Conservation (phyloP, 2,329 filamentous ascomycete species). For the Aspergillus sp. region DNA sequence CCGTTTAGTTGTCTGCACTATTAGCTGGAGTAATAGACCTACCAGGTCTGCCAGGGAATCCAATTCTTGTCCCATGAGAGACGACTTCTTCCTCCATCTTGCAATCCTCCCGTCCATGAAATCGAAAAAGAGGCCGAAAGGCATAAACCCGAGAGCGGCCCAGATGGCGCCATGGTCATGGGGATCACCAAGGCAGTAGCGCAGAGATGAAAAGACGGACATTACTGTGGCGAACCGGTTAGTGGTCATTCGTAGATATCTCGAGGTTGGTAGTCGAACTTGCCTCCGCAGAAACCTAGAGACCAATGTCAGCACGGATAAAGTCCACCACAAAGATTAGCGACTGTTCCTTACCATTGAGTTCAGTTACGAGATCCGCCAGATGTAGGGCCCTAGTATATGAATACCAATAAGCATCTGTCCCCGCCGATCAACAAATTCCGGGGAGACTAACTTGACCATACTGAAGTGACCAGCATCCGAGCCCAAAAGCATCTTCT, state of each 20-base stretch:
- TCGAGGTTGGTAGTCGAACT: slow-evolving; percentile 19
- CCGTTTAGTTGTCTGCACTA: slow-evolving; percentile 6
- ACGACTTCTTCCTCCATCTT: slow-evolving; percentile 94
- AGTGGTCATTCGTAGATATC: slow-evolving; percentile 12
- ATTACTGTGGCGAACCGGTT: slow-evolving; percentile 58
- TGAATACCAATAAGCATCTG: slow-evolving; percentile 15
- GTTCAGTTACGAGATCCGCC: slow-evolving; percentile 51
- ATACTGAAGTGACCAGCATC: slow-evolving; percentile 53
- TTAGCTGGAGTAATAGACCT: slow-evolving; percentile 35
- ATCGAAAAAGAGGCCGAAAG: slow-evolving; percentile 94
- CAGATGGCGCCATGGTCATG: slow-evolving; percentile 69
- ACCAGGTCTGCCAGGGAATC: slow-evolving; percentile 95
- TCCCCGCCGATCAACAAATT: background rate
- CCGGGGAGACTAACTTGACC: slow-evolving; percentile 41
- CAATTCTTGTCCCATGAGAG: slow-evolving; percentile 95
- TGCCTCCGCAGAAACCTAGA: slow-evolving; percentile 51
- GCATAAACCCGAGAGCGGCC: slow-evolving; percentile 81
- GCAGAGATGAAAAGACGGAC: slow-evolving; percentile 92
- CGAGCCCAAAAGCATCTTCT: slow-evolving; percentile 49
- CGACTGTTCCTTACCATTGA: slow-evolving; percentile 42
- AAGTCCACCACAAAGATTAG: background rate
- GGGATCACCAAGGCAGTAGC: slow-evolving; percentile 79
- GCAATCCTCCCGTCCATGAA: slow-evolving; percentile 97
- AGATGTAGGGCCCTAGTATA: slow-evolving; percentile 47
- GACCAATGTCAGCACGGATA: slow-evolving; percentile 18